Evolutionary conservation across 176 grass and related monocot species (phyloP).

Genomic region (Microstegium vimineum): DNA sequence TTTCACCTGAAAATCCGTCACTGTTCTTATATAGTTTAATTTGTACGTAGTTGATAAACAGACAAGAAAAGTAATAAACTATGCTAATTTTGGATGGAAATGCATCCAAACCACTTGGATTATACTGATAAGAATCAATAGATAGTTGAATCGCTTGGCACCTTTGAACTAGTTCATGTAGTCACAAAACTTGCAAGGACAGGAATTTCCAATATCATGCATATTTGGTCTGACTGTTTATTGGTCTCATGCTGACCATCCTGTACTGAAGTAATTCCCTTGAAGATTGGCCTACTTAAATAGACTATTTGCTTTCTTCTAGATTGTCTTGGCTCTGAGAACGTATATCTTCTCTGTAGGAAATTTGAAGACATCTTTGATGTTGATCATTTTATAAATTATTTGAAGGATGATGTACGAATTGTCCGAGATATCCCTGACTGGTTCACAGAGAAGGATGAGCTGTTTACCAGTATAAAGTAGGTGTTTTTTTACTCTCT

Average conservation of each 20-base stretch:
- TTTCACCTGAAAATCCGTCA: not conserved
- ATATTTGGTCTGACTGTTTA: conserved; percentile 3
- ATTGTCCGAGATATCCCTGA: conserved; percentile 73
- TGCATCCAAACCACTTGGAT: not conserved
- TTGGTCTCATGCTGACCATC: not conserved
- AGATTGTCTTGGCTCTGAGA: not conserved
- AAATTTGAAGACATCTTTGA: conserved; percentile 84
- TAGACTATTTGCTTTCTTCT: not conserved
- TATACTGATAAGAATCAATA: not conserved
- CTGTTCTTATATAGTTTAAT: not conserved
- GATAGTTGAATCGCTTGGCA: not conserved
- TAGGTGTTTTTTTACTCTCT: conserved; percentile 17
- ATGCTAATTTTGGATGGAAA: not conserved
- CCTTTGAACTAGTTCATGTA: not conserved
- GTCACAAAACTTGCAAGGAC: not conserved
- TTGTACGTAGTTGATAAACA: not conserved
- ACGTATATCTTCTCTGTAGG: conserved; percentile 34
- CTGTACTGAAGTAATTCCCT: not conserved
- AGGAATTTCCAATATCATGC: not conserved
- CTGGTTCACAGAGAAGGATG: conserved; percentile 80
- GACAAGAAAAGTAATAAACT: not conserved
- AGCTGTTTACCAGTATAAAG: conserved; percentile 85
- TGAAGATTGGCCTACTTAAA: not conserved
- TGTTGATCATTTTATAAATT: conserved; percentile 81
- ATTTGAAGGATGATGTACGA: conserved; percentile 78